These are phyloP conservation scores for Radiomyces spectabilis DNA, from an alignment of 192 early-diverging fungal genomes.

Conservation along the genomic window DNA sequence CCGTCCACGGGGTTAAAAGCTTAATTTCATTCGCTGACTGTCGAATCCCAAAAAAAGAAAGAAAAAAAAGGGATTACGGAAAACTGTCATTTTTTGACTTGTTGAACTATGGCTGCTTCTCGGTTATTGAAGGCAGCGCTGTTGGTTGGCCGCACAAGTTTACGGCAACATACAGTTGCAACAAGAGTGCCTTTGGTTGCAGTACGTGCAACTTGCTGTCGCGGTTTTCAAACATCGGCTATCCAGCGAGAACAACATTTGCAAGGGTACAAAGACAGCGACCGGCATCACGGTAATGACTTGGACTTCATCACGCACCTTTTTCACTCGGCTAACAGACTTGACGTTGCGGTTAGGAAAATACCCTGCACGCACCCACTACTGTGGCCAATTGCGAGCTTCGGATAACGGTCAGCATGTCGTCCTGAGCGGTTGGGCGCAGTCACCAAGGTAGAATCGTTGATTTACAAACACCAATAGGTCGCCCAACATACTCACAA, in stretches of 20 bases:
- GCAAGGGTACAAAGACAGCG: constrained; percentile 6
- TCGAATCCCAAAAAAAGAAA: no score
- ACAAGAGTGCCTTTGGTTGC: no score
- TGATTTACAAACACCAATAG: neutral
- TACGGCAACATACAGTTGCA: no score
- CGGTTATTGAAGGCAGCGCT: no score
- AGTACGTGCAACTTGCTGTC: no score
- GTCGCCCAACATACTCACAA: neutral
- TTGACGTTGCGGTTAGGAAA: neutral
- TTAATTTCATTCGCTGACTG: no score
- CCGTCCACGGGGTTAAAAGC: no score
- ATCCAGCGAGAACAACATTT: neutral
- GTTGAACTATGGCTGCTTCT: no score
- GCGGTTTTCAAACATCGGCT: neutral
- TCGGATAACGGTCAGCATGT: constrained; percentile 56
- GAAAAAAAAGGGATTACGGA: no score
- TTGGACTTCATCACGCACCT: neutral
- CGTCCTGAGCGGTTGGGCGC: constrained; percentile 73
- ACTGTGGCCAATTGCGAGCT: constrained; percentile 63
- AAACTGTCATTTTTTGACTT: no score
- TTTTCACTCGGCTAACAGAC: neutral
- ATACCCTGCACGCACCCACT: constrained; percentile 60
- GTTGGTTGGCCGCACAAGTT: no score
- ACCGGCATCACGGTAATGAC: constrained; percentile 10
- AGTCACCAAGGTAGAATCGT: constrained; percentile 49